Base-by-base conservation (phyloP, 768 basidiomycete genomes). In the Scleroderma citrinum region DNA sequence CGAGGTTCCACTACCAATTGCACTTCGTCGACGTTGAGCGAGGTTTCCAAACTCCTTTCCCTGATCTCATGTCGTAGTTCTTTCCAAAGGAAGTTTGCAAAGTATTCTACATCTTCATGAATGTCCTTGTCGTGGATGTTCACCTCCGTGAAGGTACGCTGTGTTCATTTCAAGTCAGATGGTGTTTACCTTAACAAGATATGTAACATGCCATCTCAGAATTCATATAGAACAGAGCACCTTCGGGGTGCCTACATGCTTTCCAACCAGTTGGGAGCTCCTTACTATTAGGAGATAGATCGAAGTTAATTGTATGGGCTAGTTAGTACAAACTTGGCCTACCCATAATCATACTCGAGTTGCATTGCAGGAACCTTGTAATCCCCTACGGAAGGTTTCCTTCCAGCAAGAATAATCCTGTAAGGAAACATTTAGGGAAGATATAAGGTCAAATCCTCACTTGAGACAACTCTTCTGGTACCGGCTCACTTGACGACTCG, bases 91-190 rank as follows among this genome's bases (percentile, higher is more conserved):
- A 43, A 55, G 0, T 3, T 8, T 30, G 56, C 66, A 43, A 70
- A 76, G 11, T 60, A 58, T 5, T 67, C 64, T 3, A 81, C 63
- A 26, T 73, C 71, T 0, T 37, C 31, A 7, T 58, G 52, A 5
- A 72, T 61, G 0, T 55, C 60, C 0, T 37, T 7, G n/a, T 82
- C 68, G 31, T 69, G 74, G 14, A 83, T 62, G 52, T 83, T 59
- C 26, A 72, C 73, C 50, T 85, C 82, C 0, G 82, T 82, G 31
- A 76, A 76, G 0, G 78, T 69, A 44, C 69, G 72, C 77, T 81
- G 50, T 29, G 8, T 68, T 35, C 34, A 35, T 35, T 35, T 35
- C 34, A 13, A 13, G 12, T 35, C 34, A 35, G 20, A 46, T 38
- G 34, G 29, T 10, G 13, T 11, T 20, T 13, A 16, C 29, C 60